phyloP scores from a whole-genome alignment of 164 flowering plant species.

The Chimonanthus salicifolius region DNA sequence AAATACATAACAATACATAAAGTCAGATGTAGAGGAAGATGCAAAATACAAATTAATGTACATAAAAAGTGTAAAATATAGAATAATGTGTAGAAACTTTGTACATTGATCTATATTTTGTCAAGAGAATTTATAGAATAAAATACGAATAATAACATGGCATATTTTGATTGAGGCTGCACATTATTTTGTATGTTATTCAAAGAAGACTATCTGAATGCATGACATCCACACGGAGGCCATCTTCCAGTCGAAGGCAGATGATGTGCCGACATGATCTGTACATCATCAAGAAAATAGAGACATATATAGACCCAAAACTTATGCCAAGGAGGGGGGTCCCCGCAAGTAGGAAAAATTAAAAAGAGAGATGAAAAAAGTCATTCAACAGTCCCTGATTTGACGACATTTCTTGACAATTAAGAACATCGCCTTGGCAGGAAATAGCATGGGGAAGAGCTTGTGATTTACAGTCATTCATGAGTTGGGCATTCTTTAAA shows the following conservation, averaged over 20 bases:
- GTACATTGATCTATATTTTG: too few relatives aligned
- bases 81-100: too few relatives aligned
- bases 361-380: not conserved
- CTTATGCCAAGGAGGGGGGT: conserved; percentile 6
- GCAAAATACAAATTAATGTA: too few relatives aligned
- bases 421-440: conserved; percentile 16
- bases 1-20: too few relatives aligned
- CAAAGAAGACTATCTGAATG: too few relatives aligned
- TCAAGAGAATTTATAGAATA: too few relatives aligned
- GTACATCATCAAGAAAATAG: conserved; percentile 14
- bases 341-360: conserved; percentile 6
- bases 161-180: too few relatives aligned
- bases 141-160: too few relatives aligned
- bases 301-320: conserved; percentile 20
- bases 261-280: conserved; percentile 28
- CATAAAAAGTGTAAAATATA: too few relatives aligned
- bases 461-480: conserved; percentile 13
- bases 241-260: conserved; percentile 8
- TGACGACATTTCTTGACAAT: conserved; percentile 16
- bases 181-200: too few relatives aligned
- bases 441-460: conserved; percentile 19
- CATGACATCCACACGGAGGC: too few relatives aligned
- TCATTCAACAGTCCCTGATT: conserved; percentile 17
- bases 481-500: not conserved
- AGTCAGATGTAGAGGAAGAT: too few relatives aligned